Evolutionary conservation across 1,139 yeast genomes (phyloP).

Genomic region (Protomyces inundatus): DNA sequence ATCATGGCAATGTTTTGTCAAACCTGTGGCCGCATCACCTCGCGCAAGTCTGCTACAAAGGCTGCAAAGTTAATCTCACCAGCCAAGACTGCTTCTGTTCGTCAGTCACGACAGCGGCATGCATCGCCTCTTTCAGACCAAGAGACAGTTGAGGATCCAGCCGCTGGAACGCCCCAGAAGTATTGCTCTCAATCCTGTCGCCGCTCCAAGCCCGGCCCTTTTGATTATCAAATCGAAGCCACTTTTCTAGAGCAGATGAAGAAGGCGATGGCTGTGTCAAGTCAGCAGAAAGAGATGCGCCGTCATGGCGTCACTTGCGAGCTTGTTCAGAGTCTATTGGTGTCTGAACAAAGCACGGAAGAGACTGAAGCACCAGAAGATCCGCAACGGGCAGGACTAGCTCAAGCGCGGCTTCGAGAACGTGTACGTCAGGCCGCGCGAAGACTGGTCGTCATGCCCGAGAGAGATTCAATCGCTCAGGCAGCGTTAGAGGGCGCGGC

Average conservation of each 20-base stretch:
- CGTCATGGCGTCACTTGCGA: conserved; percentile 3
- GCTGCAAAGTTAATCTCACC: not conserved
- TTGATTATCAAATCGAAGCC: conserved; percentile 4
- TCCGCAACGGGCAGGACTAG: not conserved
- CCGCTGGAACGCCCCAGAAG: conserved; percentile 5
- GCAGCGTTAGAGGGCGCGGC: not conserved
- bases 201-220: conserved; percentile 1
- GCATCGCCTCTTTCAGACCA: not conserved
- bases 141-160: not conserved
- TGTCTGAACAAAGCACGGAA: not conserved
- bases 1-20: conserved; percentile 4
- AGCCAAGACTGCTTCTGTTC: not conserved
- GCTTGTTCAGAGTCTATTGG: not conserved
- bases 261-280: not conserved
- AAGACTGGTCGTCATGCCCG: conserved; percentile 16
- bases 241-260: not conserved
- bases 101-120: not conserved
- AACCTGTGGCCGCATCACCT: conserved; percentile 17
- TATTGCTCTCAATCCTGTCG: conserved; percentile 17
- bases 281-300: not conserved
- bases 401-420: conserved; percentile 5
- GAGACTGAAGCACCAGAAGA: not conserved
- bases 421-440: conserved; percentile 13
- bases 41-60: not conserved
- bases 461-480: not conserved